These are phyloP conservation scores for Magnaporthiopsis rhizophila DNA, from an alignment of 2,329 filamentous ascomycete genomes.

Conservation along the genomic window DNA sequence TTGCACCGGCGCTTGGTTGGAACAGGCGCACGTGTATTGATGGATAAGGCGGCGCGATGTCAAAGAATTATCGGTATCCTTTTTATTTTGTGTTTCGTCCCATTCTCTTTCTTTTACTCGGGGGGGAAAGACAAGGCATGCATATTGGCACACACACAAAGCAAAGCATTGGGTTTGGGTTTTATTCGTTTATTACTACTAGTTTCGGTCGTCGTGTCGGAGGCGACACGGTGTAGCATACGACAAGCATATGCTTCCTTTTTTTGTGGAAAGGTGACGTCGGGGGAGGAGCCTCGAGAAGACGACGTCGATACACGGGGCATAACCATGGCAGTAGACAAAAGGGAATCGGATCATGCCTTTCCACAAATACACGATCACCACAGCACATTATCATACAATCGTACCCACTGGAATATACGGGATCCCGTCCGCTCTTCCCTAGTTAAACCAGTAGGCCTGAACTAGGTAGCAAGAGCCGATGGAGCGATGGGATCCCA, in stretches of 20 bases:
- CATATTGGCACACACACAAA: background rate
- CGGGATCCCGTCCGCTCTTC: no score
- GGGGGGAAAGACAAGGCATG: background rate
- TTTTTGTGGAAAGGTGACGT: no score
- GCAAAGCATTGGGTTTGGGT: background rate
- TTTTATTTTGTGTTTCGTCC: background rate
- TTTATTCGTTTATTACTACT: background rate
- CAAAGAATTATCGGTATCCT: background rate
- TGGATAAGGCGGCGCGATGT: background rate
- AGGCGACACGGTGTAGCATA: background rate
- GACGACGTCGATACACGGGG: no score
- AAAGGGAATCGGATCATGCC: no score
- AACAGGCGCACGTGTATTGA: background rate
- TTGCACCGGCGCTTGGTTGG: background rate
- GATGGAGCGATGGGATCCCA: no score
- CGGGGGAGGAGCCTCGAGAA: no score
- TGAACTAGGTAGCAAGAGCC: no score
- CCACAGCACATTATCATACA: no score
- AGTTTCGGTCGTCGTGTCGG: background rate
- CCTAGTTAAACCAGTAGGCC: no score
- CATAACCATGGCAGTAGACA: no score
- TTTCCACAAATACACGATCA: no score
- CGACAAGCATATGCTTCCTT: background rate
- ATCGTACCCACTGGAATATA: no score
- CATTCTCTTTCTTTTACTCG: background rate